Conservation (phyloP, 1,284 basidiomycete species). For the Rhodotorula mucilaginosa region DNA sequence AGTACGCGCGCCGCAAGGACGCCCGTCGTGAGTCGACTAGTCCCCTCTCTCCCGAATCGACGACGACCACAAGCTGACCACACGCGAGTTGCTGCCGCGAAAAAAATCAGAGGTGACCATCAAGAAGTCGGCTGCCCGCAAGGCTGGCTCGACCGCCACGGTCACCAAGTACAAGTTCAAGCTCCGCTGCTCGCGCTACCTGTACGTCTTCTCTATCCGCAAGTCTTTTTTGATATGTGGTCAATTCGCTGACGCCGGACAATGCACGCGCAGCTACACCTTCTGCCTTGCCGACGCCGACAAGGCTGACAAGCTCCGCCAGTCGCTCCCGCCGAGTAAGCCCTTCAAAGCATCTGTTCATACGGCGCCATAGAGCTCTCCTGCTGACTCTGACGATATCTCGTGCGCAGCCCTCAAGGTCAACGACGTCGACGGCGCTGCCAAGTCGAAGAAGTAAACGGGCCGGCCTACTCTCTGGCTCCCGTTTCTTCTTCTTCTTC, state of each 20-base stretch:
- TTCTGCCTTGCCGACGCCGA: conserved; percentile 91
- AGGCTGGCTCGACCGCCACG: conserved; percentile 50
- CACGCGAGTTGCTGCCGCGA: no score
- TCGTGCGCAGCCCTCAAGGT: conserved; percentile 41
- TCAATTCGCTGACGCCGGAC: no score
- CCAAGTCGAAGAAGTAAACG: conserved; percentile 41
- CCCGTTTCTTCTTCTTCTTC: no score
- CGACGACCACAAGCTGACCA: background rate
- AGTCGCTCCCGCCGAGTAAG: conserved; percentile 75
- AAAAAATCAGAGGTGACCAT: conserved; percentile 28
- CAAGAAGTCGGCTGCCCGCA: conserved; percentile 41
- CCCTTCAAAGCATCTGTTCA: conserved; percentile 11
- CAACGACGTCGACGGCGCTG: conserved; percentile 40
- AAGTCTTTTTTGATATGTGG: conserved; percentile 80
- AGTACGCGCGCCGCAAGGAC: conserved; percentile 80
- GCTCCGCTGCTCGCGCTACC: conserved; percentile 93
- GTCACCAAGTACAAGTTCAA: conserved; percentile 97
- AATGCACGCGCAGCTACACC: conserved; percentile 75
- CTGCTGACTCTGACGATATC: background rate
- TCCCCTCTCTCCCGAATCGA: no score
- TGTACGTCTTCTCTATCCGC: conserved; percentile 70
- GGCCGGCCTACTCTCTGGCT: background rate
- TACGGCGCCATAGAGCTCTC: no score
- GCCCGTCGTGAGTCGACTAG: conserved; percentile 48
- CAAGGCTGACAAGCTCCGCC: conserved; percentile 98